Evolutionary conservation across 805 yeast species (phyloP), one percentile per base, ranked within the genome.

Genomic region (Brettanomyces naardenensis): DNA sequence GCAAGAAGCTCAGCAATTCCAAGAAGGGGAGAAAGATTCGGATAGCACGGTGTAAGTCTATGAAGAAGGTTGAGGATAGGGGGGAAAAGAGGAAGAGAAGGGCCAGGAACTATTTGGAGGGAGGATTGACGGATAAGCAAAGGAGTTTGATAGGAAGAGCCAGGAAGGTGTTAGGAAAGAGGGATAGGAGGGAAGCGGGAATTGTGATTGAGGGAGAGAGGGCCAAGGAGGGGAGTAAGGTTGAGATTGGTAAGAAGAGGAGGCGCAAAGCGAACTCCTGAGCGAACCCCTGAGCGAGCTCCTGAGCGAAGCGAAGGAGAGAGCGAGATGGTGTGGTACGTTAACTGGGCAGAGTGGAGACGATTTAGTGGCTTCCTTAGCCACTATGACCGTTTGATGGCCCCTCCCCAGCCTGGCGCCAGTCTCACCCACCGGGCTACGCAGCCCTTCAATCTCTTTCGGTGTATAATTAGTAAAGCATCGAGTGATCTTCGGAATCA

Each of bases 121-220:
- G 13, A 6, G 55, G 59, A 21, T 62, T 84, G 37, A 70, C 72
- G 19, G 86, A 80, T 30, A 70, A 71, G 30, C 92, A 84, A 58
- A 82, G 70, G 59, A 81, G 94, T 13, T 74, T 73, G 50, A 59
- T 85, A 28, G 95, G 95, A 27, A 74, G 95, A 58, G 95, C 92
- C 17, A 73, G 71, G 51, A 69, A 75, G 39, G 68, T 82, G 4
- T 66, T 88, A 32, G 90, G 90, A 36, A 85, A 79, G 54, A 84
- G 88, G 37, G 96, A 85, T 55, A 74, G 82, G 50, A 71, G 81
- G 26, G 69, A 80, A 18, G 72, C 78, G 6, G 90, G 90, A 35
- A 65, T 66, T 45, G 54, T 75, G 41, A 51, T 78, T 26, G 95
- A 87, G 64, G 95, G 95, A 45, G 64, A 71, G 39, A 76, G 95